These are phyloP conservation scores for Agaricus sinodeliciosus DNA, from an alignment of 768 basidiomycete species.

Conservation along the genomic window DNA sequence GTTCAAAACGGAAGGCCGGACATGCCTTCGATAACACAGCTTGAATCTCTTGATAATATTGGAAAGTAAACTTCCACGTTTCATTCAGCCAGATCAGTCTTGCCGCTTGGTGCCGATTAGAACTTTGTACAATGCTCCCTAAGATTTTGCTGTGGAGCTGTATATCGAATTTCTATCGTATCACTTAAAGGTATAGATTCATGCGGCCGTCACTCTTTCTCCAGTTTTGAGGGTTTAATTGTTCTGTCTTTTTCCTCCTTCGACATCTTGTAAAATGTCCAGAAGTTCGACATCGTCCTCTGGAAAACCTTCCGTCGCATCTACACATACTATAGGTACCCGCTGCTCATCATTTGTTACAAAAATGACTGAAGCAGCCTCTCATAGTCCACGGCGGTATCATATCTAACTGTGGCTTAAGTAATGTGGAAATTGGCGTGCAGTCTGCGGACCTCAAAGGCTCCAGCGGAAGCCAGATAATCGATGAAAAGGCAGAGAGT, in stretches of 20 bases:
- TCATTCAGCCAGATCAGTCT: too few species aligned
- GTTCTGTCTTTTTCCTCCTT: not conserved
- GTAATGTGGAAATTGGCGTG: not conserved
- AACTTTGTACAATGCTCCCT: too few species aligned
- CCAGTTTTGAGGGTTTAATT: not conserved
- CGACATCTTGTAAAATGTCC: not conserved
- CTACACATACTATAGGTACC: slow-evolving; percentile 6
- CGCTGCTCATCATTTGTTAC: not conserved
- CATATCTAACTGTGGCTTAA: not conserved
- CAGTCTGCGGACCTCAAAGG: not conserved
- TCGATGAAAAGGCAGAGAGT: not conserved
- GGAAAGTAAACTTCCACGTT: too few species aligned
- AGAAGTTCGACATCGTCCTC: not conserved
- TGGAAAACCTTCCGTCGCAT: not conserved
- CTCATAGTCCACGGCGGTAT: not conserved
- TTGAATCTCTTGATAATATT: too few species aligned
- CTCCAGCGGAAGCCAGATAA: not conserved
- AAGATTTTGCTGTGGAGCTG: too few species aligned
- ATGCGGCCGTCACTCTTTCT: too few species aligned
- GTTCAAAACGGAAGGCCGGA: not conserved
- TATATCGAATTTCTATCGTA: too few species aligned
- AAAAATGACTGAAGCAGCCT: too few species aligned
- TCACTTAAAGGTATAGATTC: too few species aligned
- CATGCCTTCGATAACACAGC: not conserved
- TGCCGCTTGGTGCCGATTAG: too few species aligned